Evolutionary conservation across 805 yeast species (phyloP).

Genomic region (Yamadazyma phyllophila): DNA sequence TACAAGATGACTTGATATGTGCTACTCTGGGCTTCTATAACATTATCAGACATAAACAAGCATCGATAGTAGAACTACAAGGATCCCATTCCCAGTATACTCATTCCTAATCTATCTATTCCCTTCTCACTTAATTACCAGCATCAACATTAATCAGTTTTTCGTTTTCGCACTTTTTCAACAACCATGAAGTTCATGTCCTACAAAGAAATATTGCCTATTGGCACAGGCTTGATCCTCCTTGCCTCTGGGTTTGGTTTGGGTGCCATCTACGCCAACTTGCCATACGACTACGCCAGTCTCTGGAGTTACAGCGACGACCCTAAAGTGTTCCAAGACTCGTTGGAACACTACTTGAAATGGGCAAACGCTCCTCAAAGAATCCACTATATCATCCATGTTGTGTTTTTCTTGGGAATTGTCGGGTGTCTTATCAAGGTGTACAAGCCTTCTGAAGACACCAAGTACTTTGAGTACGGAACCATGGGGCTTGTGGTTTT

Average conservation of each 20-base stretch:
- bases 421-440: conserved; percentile 73
- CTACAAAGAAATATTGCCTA: conserved; percentile 46
- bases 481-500: conserved; percentile 70
- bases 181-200: conserved; percentile 14
- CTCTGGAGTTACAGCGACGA: conserved; percentile 56
- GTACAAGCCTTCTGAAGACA: conserved; percentile 82
- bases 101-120: too few relatives aligned
- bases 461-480: conserved; percentile 87
- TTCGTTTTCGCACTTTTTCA: neutral
- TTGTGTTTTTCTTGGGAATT: conserved; percentile 61
- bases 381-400: conserved; percentile 62
- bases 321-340: conserved; percentile 46
- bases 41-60: too few relatives aligned
- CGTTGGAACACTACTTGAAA: conserved; percentile 69
- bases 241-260: conserved; percentile 72
- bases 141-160: neutral
- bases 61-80: too few relatives aligned
- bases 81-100: too few relatives aligned
- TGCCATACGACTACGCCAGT: conserved; percentile 77
- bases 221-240: conserved; percentile 42
- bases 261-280: conserved; percentile 75
- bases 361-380: conserved; percentile 67
- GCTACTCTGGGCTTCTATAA: too few relatives aligned
- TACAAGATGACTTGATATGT: too few relatives aligned
- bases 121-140: too few relatives aligned